Base-by-base conservation (phyloP, 805 yeast genomes). In the Spathaspora sp. region DNA sequence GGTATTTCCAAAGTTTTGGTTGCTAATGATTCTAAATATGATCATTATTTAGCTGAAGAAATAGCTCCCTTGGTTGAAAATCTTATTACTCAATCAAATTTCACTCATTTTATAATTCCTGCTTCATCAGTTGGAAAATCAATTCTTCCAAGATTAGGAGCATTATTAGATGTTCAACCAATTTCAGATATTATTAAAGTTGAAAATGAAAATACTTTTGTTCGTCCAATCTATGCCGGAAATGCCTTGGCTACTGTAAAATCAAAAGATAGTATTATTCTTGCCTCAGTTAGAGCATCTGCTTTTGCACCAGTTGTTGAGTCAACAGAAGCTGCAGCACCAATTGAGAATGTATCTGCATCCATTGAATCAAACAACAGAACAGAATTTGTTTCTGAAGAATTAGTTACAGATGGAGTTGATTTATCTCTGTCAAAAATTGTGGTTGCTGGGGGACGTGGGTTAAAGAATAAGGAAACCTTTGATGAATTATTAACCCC, bases 161-260 rank as follows among this genome's bases (percentile, higher is more conserved):
- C 97, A 0, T 62, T 87, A 51, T 72, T 93, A 47, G 96, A 93
- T 63, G 79, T 81, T 19, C 97, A 93, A 72, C 97, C 97, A 28
- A 72, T 94, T 48, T 83, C 93, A 26, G 98, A 93, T 64, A 79
- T 94, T 52, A 81, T 80, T 58, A 80, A 81, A 61, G 85, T 93
- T 40, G 80, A 79, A 57, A 73, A 82, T 48, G 76, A 81, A 16
- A 81, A 79, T 55, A 87, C 94, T 7, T 94, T 93, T 69, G 84
- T 86, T 39, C 86, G 98, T 68, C 97, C 98, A 45, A 90, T 93
- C 39, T 94, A 89, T 66, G 98, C 99, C 18, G 99, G 99, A 47
- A 94, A 94, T 69, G 96, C 96, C 5, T 74, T 89, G 52, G 81
- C 89, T 42, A 91, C 97, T 2, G 89, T 94, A 47, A 81, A 83